Evolutionary conservation across 352 stramenopile genomes (phyloP).

Genomic region (Globisporangium alternatum): DNA sequence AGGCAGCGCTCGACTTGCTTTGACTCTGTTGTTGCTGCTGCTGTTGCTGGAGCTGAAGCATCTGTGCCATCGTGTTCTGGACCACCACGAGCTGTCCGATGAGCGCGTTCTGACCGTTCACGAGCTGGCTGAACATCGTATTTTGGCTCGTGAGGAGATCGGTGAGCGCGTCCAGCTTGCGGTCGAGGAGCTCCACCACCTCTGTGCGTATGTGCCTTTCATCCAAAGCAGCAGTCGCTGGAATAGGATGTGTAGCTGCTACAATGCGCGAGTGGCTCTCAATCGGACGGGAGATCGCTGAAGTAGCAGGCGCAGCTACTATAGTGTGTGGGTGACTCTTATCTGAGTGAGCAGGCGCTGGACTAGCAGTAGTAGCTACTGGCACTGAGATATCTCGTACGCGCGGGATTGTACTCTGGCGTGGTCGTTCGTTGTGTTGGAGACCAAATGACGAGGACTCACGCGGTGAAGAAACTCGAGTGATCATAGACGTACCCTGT

Average conservation of each 20-base stretch:
- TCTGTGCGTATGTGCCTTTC: not conserved
- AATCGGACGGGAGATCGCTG: no score
- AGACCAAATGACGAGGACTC: not conserved
- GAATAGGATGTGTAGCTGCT: not conserved
- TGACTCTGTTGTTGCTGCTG: no score
- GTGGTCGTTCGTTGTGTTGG: not conserved
- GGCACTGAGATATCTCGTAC: not conserved
- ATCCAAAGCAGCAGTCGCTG: not conserved
- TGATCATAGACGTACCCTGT: no score
- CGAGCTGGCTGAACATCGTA: slow-evolving; percentile 1
- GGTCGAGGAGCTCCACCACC: slow-evolving; percentile 1
- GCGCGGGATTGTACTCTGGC: not conserved
- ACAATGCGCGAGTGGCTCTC: no score
- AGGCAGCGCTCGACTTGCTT: no score
- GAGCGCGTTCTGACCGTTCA: not conserved
- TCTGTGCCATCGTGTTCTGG: not conserved
- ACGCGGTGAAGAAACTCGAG: no score
- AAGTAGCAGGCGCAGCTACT: no score
- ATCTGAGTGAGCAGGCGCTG: no score
- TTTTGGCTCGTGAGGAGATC: not conserved
- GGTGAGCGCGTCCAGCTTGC: not conserved
- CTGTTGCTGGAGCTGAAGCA: not conserved
- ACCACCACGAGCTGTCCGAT: not conserved
- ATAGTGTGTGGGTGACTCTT: no score
- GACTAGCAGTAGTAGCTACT: no score